Evolutionary conservation across 176 grass and related monocot genomes (phyloP), one percentile per base, ranked within the genome.

Genomic region (Triticum turgidum): DNA sequence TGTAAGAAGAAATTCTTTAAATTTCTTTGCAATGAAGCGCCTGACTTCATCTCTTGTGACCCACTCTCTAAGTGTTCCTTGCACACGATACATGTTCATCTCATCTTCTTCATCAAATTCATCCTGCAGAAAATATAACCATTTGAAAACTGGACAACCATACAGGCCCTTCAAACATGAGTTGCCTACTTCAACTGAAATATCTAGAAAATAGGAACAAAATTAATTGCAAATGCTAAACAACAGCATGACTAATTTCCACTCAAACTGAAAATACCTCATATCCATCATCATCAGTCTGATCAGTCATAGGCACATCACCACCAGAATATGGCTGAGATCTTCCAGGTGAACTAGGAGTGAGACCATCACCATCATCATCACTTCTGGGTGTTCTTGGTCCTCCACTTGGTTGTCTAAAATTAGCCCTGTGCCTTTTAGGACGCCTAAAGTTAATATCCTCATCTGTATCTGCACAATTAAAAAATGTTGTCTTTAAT

Each of bases 21-120:
- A 99, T 92, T 96, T 99, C 85, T 92, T 99, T 17, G 90, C 97
- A 73, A 99, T 99, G 73, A 99, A 99, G n/a, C 97, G 86, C 7
- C 94, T 77, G 13, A 99, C 94, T 92, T 99, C 94, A 83, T 98
- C 94, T 89, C 97, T 94, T 91, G 93, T 91, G 77, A 98, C 94
- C 97, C 97, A 94, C 65, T 98, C 97, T 77, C 94, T 88, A 13
- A 96, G 69, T 73, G 91, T 94, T 82, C 97, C 97, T 94, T 98
- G 97, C 63, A 98, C 94, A 38, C 92, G 93, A 81, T 94, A 98
- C 92, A 98, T 98, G 83, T 90, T 98, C 90, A 94, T 92, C 82
- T 99, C 97, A 75, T 89, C 94, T 88, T 96, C 94, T 83, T 94
- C 94, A 91, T 99, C 97, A 89, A 93, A 92, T 59, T 98, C 97